Conservation (phyloP, 2,329 filamentous ascomycete genomes). For the Xylariaceae sp. region DNA sequence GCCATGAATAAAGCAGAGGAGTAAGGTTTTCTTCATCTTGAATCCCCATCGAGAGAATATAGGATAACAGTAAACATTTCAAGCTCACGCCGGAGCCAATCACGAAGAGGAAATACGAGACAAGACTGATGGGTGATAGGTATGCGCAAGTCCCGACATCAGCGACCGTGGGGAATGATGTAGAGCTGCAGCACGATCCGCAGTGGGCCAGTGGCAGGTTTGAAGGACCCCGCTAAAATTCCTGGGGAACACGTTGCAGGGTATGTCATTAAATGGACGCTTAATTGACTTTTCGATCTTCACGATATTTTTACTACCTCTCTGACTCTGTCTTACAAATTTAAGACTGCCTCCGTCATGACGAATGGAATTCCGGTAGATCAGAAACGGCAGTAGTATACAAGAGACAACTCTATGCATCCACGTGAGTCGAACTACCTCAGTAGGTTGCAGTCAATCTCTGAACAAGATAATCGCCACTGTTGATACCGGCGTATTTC, state of each 20-base stretch:
- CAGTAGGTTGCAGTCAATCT: slow-evolving; percentile 72
- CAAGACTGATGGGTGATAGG: neutral
- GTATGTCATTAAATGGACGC: no score
- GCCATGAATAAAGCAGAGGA: slow-evolving; percentile 82
- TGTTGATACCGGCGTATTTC: slow-evolving; percentile 75
- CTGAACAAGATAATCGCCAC: slow-evolving; percentile 76
- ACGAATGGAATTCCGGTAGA: neutral
- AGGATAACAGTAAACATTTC: neutral
- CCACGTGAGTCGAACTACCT: neutral
- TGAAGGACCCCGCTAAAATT: no score
- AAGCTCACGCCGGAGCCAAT: neutral
- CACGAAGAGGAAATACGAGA: neutral
- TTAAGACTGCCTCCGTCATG: no score
- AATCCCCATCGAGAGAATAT: slow-evolving; percentile 28
- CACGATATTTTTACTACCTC: no score
- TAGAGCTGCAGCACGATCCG: no score
- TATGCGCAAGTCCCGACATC: neutral
- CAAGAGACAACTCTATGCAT: neutral
- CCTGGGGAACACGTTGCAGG: no score
- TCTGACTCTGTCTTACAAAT: no score
- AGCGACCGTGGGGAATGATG: no score
- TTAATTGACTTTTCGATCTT: no score
- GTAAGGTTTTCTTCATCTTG: slow-evolving; percentile 71
- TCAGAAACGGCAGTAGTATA: no score
- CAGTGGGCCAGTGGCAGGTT: no score